Base-by-base conservation (phyloP, 2,329 filamentous ascomycete genomes). In the Dendrostoma leiphaemia region DNA sequence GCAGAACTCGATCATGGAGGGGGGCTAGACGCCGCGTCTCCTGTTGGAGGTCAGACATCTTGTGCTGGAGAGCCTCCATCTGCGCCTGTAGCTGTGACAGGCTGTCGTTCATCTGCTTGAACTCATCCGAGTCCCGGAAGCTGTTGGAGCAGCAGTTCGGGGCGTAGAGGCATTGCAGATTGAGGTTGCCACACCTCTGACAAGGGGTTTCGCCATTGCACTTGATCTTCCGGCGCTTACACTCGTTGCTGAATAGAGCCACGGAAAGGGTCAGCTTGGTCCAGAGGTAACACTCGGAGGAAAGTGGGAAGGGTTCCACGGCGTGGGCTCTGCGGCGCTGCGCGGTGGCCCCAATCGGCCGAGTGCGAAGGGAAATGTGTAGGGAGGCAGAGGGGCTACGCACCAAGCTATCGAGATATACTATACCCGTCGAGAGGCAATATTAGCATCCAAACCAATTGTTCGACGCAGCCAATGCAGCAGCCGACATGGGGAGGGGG, bases 51-150 rank as follows among this genome's bases (percentile, higher is more conserved):
- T 81, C 76, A 64, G 80, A 88, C 65, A 97, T 76, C 62, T 81
- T 89, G 56, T 83, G 82, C 65, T 87, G 90, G 29, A 97, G 80
- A 59, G 81, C 81, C 56, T 90, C 86, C 64, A 97, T 88, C 71
- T 96, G 91, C 51, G 93, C 86, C 69, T 97, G 91, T 23, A 97
- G 79, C 8, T 81, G 80, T 10, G 76, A 74, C 56, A 97, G 83
- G 61, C 94, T 88, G 31, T 80, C 77, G 51, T 84, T 83, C 85
- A 97, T 91, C 34, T 85, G 81, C 65, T 85, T 89, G 76, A 91
- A 97, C 68, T 97, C 92, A 9, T 95, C 90, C 44, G 91, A 91
- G 64, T 97, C 92, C 70, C 93, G 94, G 79, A 96, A 91, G 69
- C 83, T 91, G 74, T 84, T 92, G 59, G 82, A 74, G 66, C 83